Conservation (phyloP, 78 protist species). For the Mantamonas sphyraenae region DNA sequence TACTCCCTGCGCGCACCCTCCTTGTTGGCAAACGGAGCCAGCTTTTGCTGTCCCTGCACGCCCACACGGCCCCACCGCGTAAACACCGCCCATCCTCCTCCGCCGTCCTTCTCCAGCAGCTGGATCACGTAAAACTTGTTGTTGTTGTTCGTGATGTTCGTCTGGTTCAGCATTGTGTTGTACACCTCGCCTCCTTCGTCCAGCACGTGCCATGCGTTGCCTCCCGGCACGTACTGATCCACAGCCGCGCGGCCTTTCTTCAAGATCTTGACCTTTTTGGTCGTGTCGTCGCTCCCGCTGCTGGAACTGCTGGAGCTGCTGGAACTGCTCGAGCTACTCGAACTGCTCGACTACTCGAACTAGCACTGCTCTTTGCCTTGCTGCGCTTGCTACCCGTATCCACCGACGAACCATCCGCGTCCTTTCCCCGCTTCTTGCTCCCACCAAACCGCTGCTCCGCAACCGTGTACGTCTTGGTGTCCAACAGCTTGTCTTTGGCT, state of each 20-base stretch:
- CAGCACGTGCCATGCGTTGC: slow-evolving; percentile 37
- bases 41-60: background rate
- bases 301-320: too few species aligned
- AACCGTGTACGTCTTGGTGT: too few species aligned
- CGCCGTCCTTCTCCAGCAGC: slow-evolving; percentile 45
- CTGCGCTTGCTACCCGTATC: too few species aligned
- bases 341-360: too few species aligned
- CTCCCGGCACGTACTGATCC: slow-evolving; percentile 19
- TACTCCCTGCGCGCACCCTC: slow-evolving; percentile 14
- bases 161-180: slow-evolving; percentile 62
- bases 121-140: slow-evolving; percentile 76
- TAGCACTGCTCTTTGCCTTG: too few species aligned
- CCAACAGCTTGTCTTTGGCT: too few species aligned
- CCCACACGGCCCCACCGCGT: slow-evolving; percentile 70
- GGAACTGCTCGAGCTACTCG: too few species aligned
- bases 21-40: background rate
- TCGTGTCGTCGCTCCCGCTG: too few species aligned
- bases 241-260: slow-evolving; percentile 56
- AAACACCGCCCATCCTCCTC: slow-evolving; percentile 28
- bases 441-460: too few species aligned
- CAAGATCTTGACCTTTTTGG: background rate
- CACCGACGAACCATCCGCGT: too few species aligned
- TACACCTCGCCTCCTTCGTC: slow-evolving; percentile 45
- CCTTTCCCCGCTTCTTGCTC: too few species aligned
- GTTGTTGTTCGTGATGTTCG: slow-evolving; percentile 55